These are phyloP conservation scores for Astrothelium macrocarpum DNA, from an alignment of 495 filamentous ascomycete species.

Conservation along the genomic window DNA sequence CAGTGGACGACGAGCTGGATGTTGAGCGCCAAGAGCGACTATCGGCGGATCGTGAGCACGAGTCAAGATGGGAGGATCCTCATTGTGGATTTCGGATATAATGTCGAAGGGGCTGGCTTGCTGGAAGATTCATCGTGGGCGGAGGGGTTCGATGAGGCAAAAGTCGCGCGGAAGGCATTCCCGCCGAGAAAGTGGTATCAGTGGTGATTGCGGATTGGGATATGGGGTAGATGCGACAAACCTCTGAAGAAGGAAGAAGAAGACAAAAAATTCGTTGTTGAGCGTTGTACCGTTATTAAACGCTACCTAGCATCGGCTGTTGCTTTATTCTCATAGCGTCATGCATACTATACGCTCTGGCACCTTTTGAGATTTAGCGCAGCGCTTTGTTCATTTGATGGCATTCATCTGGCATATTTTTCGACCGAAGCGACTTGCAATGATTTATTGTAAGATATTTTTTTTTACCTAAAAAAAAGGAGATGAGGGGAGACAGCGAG, in stretches of 20 bases:
- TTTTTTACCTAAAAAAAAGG: too few relatives aligned
- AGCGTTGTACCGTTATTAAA: background rate
- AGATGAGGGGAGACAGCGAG: background rate
- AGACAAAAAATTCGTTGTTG: background rate
- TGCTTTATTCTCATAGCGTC: background rate
- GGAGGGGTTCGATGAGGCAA: background rate
- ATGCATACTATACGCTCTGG: background rate
- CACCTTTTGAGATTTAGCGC: background rate
- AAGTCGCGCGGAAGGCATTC: background rate
- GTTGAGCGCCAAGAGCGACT: constrained; percentile 87
- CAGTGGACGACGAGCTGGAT: constrained; percentile 96
- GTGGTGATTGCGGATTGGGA: constrained; percentile 53
- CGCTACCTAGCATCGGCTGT: background rate
- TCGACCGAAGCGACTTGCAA: background rate
- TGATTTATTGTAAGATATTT: background rate
- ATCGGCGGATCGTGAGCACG: constrained; percentile 82
- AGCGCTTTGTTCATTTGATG: background rate
- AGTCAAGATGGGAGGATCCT: constrained; percentile 85
- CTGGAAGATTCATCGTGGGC: background rate
- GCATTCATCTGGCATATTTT: too few relatives aligned
- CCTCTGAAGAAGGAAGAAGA: background rate
- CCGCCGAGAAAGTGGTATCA: background rate
- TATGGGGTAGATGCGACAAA: constrained; percentile 35
- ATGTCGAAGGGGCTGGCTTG: background rate
- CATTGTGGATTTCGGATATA: constrained; percentile 72